Base-by-base conservation (phyloP, 371 early-diverging fungal species). In the Dichotomocladium elegans region DNA sequence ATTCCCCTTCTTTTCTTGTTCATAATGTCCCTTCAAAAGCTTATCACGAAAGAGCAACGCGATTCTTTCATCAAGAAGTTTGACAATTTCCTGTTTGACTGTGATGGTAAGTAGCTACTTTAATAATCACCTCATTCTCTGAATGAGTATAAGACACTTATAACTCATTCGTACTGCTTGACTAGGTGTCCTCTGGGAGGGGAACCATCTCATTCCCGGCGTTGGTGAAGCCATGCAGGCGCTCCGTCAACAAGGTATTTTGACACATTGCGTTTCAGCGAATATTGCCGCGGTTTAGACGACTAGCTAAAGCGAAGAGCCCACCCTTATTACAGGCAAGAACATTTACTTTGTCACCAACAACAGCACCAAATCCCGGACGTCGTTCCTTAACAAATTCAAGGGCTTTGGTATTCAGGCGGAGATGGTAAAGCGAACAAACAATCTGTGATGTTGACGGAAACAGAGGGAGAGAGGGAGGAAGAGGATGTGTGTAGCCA, bases 41-140 rank as follows among this genome's bases (percentile, higher is more conserved):
- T 76, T 21, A 43, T 47, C 14, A 70, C 66, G 35, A 15, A 37
- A 24, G 60, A 63, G 50, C 53, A 72, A 55, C 53, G 60, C 19
- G 56, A 63, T 47, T 37, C 53, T 19, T 66, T 64, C 17, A 53
- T 93, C 44, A 84, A 89, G 61, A 62, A 68, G 48, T 85, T 78
- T 55, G 97, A 98, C 62, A 96, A 92, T 28, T 95, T 95, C 59
- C 73, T 98, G 49, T 88, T 98, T 45, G 98, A 98, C 70, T 95
- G 95, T 72, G 98, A 98, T 79, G 98, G 95, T 88, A 79, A 65
- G 49, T 41, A 7, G 25, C 24, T 8, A 14, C 2, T 15, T 37
- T 37, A 1, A 8, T 45, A n/a, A n/a, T n/a, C n/a, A n/a, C n/a
- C n/a, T n/a, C n/a, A n/a, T n/a, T n/a, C n/a, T n/a, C n/a, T n/a